phyloP scores from a whole-genome alignment of 2,329 filamentous ascomycete genomes.

The Rutstroemia sp. region DNA sequence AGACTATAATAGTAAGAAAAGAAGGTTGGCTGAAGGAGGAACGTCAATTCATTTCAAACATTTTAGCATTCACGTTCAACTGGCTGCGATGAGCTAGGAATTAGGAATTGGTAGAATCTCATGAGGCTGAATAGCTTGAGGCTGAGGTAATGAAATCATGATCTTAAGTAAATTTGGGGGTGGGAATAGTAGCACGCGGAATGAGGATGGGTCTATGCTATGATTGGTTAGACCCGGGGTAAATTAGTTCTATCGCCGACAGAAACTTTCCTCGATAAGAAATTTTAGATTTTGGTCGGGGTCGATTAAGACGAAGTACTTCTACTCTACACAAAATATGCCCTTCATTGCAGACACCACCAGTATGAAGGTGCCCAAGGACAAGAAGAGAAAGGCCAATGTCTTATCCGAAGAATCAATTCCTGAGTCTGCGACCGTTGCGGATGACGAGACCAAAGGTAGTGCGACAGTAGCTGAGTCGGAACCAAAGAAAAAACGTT shows the following conservation, averaged over 20 bases:
- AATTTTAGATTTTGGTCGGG: conserved; percentile 1
- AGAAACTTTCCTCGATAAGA: conserved; percentile 11
- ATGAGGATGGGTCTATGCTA: neutral
- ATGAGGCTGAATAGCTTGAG: neutral
- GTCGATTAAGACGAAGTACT: neutral
- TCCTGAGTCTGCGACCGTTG: neutral
- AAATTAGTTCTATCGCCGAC: conserved; percentile 2
- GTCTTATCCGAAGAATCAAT: conserved; percentile 5
- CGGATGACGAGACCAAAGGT: neutral
- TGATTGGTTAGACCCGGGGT: conserved; percentile 3
- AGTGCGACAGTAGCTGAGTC: neutral
- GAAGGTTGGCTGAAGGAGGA: no score
- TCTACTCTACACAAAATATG: neutral
- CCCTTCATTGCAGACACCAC: conserved; percentile 3
- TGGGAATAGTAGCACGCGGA: neutral
- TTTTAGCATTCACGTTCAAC: no score
- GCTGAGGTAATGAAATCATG: no score
- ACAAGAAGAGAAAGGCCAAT: conserved; percentile 19
- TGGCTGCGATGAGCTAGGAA: no score
- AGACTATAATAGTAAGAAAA: no score
- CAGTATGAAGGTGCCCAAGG: conserved; percentile 2
- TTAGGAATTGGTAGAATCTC: neutral
- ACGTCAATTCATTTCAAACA: no score
- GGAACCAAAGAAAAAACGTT: conserved; percentile 9
- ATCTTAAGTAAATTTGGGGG: neutral